Percentiles rank a stretch among this genome's conserved stretches.
phyloP scores from a whole-genome alignment of 768 basidiomycete species.

The Galerina marginata region DNA sequence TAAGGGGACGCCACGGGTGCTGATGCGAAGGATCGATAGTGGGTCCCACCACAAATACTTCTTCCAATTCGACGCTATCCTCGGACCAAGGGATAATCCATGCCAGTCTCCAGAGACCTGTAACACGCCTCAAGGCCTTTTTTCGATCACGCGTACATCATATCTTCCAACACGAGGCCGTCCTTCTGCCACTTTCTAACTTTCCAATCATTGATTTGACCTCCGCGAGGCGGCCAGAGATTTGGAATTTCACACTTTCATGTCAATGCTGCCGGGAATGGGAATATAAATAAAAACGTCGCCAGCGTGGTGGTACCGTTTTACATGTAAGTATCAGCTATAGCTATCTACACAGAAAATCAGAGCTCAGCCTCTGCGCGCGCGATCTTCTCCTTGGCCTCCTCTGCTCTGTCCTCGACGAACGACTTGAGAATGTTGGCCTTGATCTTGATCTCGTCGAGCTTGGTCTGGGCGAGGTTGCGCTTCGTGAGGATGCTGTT shows the following conservation, averaged over 20 bases:
- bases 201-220: constrained; percentile 7
- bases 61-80: constrained; percentile 23
- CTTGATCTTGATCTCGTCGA: constrained; percentile 95
- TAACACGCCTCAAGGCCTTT: constrained; percentile 16
- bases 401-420: constrained; percentile 40
- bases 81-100: constrained; percentile 24
- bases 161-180: constrained; percentile 29
- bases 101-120: constrained; percentile 2
- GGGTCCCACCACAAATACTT: neutral
- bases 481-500: constrained; percentile 79
- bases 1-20: neutral
- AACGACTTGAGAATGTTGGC: constrained; percentile 83
- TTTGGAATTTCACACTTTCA: constrained; percentile 3
- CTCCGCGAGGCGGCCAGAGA: constrained; percentile 18
- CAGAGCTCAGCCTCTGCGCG: constrained; percentile 29
- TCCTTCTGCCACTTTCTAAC: neutral
- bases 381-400: constrained; percentile 39
- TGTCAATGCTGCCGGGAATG: neutral
- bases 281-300: neutral
- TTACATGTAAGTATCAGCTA: neutral
- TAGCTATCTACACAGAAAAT: constrained; percentile 3
- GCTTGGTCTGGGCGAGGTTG: constrained; percentile 73
- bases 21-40: neutral
- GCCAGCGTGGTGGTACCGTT: neutral
- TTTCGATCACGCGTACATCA: constrained; percentile 27